These are phyloP conservation scores for Tricladium varicosporioides DNA, from an alignment of 2,329 filamentous ascomycete genomes.

Conservation along the genomic window DNA sequence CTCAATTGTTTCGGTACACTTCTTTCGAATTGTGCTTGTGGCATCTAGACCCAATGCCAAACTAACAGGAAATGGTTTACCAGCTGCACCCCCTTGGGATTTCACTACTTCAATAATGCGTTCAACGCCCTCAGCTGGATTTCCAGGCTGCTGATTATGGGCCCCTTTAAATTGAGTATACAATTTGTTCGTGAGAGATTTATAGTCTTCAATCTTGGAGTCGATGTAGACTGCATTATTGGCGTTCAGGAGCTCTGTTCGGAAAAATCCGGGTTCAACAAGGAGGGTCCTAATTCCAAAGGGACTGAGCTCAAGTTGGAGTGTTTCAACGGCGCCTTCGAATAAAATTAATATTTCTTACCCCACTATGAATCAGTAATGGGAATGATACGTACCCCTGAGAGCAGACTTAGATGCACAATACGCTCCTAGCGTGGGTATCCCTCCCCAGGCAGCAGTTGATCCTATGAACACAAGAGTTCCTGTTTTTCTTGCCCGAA, in stretches of 20 bases:
- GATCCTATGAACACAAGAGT: conserved; percentile 27
- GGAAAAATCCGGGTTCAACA: neutral
- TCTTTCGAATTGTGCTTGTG: neutral
- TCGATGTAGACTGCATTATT: neutral
- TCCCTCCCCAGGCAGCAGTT: conserved; percentile 5
- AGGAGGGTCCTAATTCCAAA: neutral
- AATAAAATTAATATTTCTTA: too few species aligned
- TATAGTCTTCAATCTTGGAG: neutral
- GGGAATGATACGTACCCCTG: conserved; percentile 13
- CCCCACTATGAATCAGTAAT: too few species aligned
- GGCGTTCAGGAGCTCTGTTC: neutral
- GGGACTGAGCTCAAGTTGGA: neutral
- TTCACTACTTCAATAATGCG: neutral
- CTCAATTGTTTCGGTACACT: too few species aligned
- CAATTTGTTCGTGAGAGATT: neutral
- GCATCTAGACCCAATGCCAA: neutral
- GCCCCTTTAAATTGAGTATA: neutral
- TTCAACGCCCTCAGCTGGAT: neutral
- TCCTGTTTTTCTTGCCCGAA: conserved; percentile 42
- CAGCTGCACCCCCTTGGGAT: neutral
- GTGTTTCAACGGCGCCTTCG: neutral
- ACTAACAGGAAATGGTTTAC: neutral
- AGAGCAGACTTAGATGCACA: conserved; percentile 15
- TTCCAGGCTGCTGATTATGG: neutral
- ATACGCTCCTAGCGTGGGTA: conserved; percentile 12